A percentile compares a stretch with the other conserved stretches of the same genome.
phyloP scores from a whole-genome alignment of 2,329 filamentous ascomycete genomes.

The Penicillium capsulatum region DNA sequence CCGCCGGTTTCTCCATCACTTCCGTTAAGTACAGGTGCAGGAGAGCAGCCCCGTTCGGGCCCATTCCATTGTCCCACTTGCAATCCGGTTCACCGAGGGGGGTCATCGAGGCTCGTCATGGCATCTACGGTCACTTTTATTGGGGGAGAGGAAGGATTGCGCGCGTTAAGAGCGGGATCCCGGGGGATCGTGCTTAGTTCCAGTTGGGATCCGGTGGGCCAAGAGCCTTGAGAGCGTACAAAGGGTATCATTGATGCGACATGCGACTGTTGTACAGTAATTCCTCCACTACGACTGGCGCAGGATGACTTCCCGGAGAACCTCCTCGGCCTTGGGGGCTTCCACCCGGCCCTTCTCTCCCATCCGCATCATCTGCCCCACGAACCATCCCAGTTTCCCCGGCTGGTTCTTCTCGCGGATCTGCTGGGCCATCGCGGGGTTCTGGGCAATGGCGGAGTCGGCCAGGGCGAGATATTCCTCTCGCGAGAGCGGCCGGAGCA shows the following conservation, averaged over 20 bases:
- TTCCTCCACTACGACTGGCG: conserved; percentile 12
- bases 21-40: conserved; percentile 50
- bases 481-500: conserved; percentile 52
- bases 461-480: conserved; percentile 56
- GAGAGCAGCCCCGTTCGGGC: conserved; percentile 34
- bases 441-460: conserved; percentile 49
- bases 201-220: conserved; percentile 6
- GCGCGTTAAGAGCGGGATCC: too few species aligned
- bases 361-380: conserved; percentile 63
- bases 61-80: conserved; percentile 23
- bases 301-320: conserved; percentile 50
- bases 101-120: conserved; percentile 10
- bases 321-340: conserved; percentile 54
- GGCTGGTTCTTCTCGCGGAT: conserved; percentile 57
- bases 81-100: conserved; percentile 16
- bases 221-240: not conserved
- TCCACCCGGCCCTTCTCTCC: conserved; percentile 60
- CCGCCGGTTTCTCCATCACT: conserved; percentile 27
- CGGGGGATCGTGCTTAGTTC: not conserved
- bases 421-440: conserved; percentile 56
- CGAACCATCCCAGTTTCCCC: conserved; percentile 64
- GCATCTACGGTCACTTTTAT: too few species aligned
- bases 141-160: too few species aligned
- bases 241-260: conserved; percentile 25
- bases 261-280: conserved; percentile 5